These are phyloP conservation scores for Flaveria floridana DNA, from an alignment of 140 eudicot genomes.

Conservation along the genomic window DNA sequence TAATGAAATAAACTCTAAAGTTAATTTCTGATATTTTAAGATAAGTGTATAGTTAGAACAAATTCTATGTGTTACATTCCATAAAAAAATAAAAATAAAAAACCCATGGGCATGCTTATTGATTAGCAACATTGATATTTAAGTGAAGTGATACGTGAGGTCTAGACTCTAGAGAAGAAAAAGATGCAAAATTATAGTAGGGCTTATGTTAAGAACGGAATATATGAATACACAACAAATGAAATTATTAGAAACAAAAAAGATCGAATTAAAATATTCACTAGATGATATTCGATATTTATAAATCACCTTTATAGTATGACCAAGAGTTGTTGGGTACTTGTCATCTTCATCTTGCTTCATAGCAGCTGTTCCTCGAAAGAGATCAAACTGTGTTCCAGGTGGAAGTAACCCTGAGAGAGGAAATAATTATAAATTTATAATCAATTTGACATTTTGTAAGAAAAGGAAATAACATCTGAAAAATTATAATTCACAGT, in stretches of 20 bases:
- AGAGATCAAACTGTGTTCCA: conserved; percentile 96
- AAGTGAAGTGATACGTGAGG: not conserved
- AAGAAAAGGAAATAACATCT: conserved; percentile 7
- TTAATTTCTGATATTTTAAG: not conserved
- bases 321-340: conserved; percentile 78
- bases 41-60: not conserved
- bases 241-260: not conserved
- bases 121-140: not conserved
- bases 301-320: conserved; percentile 70
- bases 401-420: conserved; percentile 92
- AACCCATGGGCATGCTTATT: not conserved
- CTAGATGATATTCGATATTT: not conserved
- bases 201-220: not conserved
- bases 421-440: not conserved
- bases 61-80: not conserved
- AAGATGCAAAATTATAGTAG: not conserved
- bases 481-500: not conserved
- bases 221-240: not conserved
- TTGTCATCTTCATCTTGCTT: conserved; percentile 94
- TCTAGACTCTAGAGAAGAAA: not conserved
- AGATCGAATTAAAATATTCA: not conserved
- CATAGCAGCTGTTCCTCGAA: conserved; percentile 98
- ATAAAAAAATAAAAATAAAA: not conserved
- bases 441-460: not conserved
- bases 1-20: not conserved